Conservation (phyloP, 2,329 filamentous ascomycete genomes). For the Mycosphaerella sp. region DNA sequence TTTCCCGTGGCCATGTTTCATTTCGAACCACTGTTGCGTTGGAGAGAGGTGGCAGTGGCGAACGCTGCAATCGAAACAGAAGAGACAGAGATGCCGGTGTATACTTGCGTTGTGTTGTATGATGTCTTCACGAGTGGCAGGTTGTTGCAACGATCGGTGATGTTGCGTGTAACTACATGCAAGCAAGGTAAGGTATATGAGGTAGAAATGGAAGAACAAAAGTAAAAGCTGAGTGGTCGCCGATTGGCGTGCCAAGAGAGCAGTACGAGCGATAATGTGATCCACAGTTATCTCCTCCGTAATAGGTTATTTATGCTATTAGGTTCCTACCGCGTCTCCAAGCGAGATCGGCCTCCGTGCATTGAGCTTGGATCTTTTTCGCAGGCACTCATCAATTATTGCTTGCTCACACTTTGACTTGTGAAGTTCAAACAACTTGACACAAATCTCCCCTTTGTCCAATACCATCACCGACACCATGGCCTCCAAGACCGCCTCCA, state of each 20-base stretch:
- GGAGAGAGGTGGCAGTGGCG: too few species aligned
- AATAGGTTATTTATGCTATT: too few species aligned
- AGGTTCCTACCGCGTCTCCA: too few species aligned
- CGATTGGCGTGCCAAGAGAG: too few species aligned
- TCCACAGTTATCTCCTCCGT: too few species aligned
- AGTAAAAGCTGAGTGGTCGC: too few species aligned
- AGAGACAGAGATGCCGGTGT: not conserved
- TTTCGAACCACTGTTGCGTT: not conserved
- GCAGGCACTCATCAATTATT: too few species aligned
- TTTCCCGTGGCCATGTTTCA: not conserved
- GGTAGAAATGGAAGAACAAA: too few species aligned
- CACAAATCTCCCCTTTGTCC: slow-evolving; percentile 7
- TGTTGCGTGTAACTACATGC: not conserved
- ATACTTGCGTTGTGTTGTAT: not conserved
- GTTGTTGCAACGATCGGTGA: not conserved
- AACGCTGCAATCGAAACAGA: not conserved
- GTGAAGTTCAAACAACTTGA: not conserved
- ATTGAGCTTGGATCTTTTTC: too few species aligned
- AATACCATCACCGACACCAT: slow-evolving; percentile 44
- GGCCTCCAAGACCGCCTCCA: slow-evolving; percentile 68
- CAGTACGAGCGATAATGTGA: too few species aligned
- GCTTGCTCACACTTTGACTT: not conserved
- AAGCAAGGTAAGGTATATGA: too few species aligned
- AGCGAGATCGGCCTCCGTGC: too few species aligned
- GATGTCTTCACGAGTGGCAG: not conserved